These are phyloP conservation scores for Rosa hybrid DNA, from an alignment of 331 rosid species.

Conservation along the genomic window DNA sequence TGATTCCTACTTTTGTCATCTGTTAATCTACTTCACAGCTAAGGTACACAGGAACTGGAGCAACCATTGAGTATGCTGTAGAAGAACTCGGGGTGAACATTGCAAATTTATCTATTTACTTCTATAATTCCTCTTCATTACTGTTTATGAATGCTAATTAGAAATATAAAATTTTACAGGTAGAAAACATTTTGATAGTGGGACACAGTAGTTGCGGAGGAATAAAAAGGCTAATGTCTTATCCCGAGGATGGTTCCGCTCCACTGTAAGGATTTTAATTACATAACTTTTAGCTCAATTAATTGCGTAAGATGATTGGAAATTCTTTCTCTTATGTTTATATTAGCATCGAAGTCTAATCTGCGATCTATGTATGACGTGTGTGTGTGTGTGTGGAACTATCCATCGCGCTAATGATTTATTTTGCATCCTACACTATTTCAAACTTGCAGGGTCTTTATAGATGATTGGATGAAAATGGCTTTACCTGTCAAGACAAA, in stretches of 20 bases:
- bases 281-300: too few species aligned
- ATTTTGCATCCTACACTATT: not conserved
- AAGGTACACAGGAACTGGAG: slow-evolving; percentile 58
- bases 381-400: too few species aligned
- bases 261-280: slow-evolving; percentile 38
- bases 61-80: slow-evolving; percentile 64
- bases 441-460: slow-evolving; percentile 47
- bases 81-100: slow-evolving; percentile 41
- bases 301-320: too few species aligned
- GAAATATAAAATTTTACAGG: slow-evolving; percentile 26
- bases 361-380: too few species aligned
- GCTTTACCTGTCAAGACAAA: slow-evolving; percentile 42
- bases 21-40: slow-evolving; percentile 27
- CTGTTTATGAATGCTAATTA: not conserved
- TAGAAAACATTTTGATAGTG: slow-evolving; percentile 54
- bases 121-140: not conserved
- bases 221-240: slow-evolving; percentile 57
- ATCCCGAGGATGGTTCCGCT: slow-evolving; percentile 48
- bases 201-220: slow-evolving; percentile 73
- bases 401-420: not conserved
- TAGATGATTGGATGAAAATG: slow-evolving; percentile 63
- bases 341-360: too few species aligned
- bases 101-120: not conserved
- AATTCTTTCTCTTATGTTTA: too few species aligned
- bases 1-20: not conserved